phyloP scores from a whole-genome alignment of 371 early-diverging fungal genomes.

The Mortierella sp. region DNA sequence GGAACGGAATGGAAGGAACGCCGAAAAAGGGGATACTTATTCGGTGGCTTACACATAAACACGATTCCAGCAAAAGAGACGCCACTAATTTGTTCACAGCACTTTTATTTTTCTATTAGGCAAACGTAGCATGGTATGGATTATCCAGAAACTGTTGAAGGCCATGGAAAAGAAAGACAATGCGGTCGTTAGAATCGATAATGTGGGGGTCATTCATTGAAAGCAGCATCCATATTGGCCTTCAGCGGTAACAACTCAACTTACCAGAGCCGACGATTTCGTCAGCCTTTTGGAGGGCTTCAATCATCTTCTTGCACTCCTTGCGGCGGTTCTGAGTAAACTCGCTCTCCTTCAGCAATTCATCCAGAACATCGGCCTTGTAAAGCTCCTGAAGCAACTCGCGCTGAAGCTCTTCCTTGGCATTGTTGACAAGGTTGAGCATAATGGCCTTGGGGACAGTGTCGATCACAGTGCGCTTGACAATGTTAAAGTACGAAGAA shows the following conservation, averaged over 20 bases:
- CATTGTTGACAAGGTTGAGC: slow-evolving; percentile 93
- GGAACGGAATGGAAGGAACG: slow-evolving; percentile 11
- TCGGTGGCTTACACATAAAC: slow-evolving; percentile 1
- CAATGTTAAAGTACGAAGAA: slow-evolving; percentile 96
- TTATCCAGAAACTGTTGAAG: slow-evolving; percentile 10
- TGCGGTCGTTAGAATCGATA: background rate
- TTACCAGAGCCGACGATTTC: slow-evolving; percentile 82
- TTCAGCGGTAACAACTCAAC: background rate
- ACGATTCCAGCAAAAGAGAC: background rate
- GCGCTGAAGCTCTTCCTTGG: slow-evolving; percentile 96
- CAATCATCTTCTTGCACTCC: slow-evolving; percentile 98
- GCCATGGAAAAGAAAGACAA: background rate
- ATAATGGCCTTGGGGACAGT: slow-evolving; percentile 99
- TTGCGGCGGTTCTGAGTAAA: slow-evolving; percentile 89
- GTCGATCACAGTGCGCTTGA: slow-evolving; percentile 97
- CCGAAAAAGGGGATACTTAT: background rate
- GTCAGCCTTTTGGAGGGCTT: slow-evolving; percentile 94
- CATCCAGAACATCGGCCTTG: slow-evolving; percentile 91
- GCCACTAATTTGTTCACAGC: background rate
- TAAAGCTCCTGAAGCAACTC: slow-evolving; percentile 97
- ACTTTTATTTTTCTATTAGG: background rate
- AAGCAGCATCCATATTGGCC: background rate
- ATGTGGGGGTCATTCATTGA: background rate
- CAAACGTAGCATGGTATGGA: slow-evolving; percentile 4
- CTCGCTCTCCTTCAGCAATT: slow-evolving; percentile 96